Evolutionary conservation across 2,329 filamentous ascomycete genomes (phyloP).

Genomic region (Reticulascus tulasneorum): DNA sequence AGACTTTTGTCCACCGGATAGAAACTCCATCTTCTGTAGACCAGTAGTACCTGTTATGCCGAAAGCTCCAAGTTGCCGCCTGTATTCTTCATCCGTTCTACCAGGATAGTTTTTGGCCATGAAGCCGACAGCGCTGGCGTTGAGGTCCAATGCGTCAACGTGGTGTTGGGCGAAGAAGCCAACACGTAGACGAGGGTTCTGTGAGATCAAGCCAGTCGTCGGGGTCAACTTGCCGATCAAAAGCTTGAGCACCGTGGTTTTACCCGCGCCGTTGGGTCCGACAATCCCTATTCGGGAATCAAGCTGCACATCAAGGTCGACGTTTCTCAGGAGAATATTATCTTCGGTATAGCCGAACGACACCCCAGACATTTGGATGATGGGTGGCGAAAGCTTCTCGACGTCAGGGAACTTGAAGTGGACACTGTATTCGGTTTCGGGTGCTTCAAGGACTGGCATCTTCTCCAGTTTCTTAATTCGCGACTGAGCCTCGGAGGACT

Average conservation of each 20-base stretch:
- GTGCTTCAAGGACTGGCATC: conserved; percentile 87
- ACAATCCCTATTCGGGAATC: conserved; percentile 98
- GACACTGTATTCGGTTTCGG: conserved; percentile 91
- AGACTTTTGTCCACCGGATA: conserved; percentile 97
- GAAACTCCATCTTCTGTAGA: conserved; percentile 87
- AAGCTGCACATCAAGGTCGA: conserved; percentile 94
- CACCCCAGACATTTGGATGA: conserved; percentile 94
- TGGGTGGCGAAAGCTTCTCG: conserved; percentile 94
- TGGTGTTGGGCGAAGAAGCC: conserved; percentile 99
- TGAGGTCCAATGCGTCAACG: conserved; percentile 91
- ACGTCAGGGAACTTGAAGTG: conserved; percentile 97
- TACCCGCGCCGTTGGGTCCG: conserved; percentile 98
- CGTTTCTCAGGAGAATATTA: conserved; percentile 73
- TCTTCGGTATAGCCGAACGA: conserved; percentile 83
- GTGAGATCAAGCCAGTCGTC: conserved; percentile 75
- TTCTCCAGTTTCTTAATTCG: conserved; percentile 98
- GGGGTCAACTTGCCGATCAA: conserved; percentile 82
- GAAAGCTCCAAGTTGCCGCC: conserved; percentile 86
- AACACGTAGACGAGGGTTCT: conserved; percentile 81
- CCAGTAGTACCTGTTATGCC: conserved; percentile 92
- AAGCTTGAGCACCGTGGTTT: conserved; percentile 97
- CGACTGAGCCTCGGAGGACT: conserved; percentile 96
- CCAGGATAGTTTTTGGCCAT: conserved; percentile 93
- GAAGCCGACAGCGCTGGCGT: conserved; percentile 84
- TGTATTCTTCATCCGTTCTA: conserved; percentile 92